A percentile compares a stretch with the other conserved stretches of the same genome.
phyloP scores from a whole-genome alignment of 148 eudicot species.

The Vaccinium macrocarpon region DNA sequence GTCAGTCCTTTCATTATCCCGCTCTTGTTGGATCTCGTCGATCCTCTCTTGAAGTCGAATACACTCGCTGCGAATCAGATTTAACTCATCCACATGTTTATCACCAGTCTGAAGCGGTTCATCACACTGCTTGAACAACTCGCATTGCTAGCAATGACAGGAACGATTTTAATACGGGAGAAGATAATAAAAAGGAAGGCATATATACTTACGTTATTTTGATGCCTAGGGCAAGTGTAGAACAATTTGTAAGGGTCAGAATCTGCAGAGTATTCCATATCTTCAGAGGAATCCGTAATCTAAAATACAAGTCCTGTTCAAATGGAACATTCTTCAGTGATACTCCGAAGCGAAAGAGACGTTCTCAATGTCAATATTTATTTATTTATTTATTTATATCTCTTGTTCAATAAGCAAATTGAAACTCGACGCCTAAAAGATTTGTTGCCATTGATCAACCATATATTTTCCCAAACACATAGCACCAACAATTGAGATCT shows the following conservation, averaged over 20 bases:
- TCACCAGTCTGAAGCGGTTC: not conserved
- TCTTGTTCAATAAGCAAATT: not conserved
- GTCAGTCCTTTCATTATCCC: not conserved
- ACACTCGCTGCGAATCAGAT: not conserved
- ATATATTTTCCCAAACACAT: not conserved
- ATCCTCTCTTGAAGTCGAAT: not conserved
- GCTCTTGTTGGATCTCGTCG: not conserved
- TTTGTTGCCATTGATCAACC: not conserved
- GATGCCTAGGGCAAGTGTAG: not conserved
- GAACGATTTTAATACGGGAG: not conserved
- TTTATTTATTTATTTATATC: not conserved
- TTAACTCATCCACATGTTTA: not conserved
- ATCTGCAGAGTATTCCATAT: not conserved
- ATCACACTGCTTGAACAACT: not conserved
- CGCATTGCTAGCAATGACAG: not conserved
- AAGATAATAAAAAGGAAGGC: not conserved
- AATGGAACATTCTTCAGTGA: not conserved
- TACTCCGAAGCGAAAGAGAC: not conserved
- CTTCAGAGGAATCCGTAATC: not conserved
- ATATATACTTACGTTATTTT: not conserved
- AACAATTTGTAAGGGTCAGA: not conserved
- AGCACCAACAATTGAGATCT: not conserved
- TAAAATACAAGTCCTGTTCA: not conserved
- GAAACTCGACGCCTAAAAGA: not conserved
- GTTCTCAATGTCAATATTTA: not conserved